Evolutionary conservation across 2,329 filamentous ascomycete genomes (phyloP), one percentile per base, ranked within the genome.

Genomic region (Annulohypoxylon truncatum): DNA sequence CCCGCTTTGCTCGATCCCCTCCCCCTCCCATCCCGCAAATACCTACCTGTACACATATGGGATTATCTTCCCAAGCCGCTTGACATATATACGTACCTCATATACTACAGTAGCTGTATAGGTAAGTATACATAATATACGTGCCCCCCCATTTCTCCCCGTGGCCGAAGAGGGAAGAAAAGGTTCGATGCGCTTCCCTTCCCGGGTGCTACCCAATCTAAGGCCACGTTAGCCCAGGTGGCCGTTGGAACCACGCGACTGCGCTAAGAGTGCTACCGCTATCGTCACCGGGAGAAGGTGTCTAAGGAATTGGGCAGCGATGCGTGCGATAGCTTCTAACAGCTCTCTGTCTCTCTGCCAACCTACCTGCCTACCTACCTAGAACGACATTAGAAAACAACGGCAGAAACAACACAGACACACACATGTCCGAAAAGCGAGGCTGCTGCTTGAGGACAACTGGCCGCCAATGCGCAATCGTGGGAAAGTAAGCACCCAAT

Each of bases 301-400:
- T 47, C 56, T 24, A 33, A 29, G 42, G 61, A 68, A 71, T 71
- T 71, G 69, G 69, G 69, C 69, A 71, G 69, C 69, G 52, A 71
- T 71, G 67, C 69, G 67, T 71, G 38, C 64, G 59, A 56, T 61
- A 52, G 63, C 51, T 63, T 46, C 52, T 42, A 54, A 29, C 51
- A 40, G 18, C 13, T 38, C n/a, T 38, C 35, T 38, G n/a, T n/a
- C n/a, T n/a, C n/a, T n/a, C n/a, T n/a, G n/a, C n/a, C n/a, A n/a
- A n/a, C n/a, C n/a, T n/a, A n/a, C n/a, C n/a, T n/a, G 31, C 47
- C 29, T 51, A 51, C 47, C 22, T 52, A 24, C 35, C 35, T 38
- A 38, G 35, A 38, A 38, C 35, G 12, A 15, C 35, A 18, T 18
- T n/a, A n/a, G n/a, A 38, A 38, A 10, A 44, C 24, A 29, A 28